These are phyloP conservation scores for Pinus albicaulis DNA, from an alignment of 75 land plant species.

Conservation along the genomic window DNA sequence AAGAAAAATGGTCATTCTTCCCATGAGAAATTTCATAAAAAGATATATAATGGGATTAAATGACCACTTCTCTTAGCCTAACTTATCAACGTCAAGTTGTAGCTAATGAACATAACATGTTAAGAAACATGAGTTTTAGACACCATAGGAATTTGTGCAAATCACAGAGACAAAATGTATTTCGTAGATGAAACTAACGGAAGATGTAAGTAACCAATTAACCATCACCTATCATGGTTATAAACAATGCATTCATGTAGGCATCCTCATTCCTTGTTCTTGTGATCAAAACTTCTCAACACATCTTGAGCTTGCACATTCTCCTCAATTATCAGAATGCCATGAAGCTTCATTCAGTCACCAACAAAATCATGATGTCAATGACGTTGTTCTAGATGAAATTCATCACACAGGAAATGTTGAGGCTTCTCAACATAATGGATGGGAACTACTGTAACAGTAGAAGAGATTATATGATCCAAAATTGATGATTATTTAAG, in stretches of 20 bases:
- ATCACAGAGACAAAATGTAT: conserved; percentile 13
- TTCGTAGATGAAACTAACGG: conserved; percentile 47
- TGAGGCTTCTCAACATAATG: too few relatives aligned
- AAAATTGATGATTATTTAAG: too few relatives aligned
- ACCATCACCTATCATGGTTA: conserved; percentile 64
- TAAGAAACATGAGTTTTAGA: too few relatives aligned
- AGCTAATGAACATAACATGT: too few relatives aligned
- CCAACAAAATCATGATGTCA: conserved; percentile 13
- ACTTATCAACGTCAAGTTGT: too few relatives aligned
- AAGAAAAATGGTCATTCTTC: too few relatives aligned
- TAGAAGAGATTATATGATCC: too few relatives aligned
- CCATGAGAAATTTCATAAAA: too few relatives aligned
- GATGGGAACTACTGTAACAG: too few relatives aligned
- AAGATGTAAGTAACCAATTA: conserved; percentile 49
- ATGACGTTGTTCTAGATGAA: conserved; percentile 58
- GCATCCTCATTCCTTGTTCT: conserved; percentile 4
- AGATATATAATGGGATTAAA: too few relatives aligned
- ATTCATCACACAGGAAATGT: conserved; percentile 19
- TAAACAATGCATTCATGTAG: conserved; percentile 14
- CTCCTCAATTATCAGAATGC: conserved; percentile 46
- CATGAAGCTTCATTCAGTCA: conserved; percentile 23
- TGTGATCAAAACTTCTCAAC: conserved; percentile 5
- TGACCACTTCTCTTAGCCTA: too few relatives aligned
- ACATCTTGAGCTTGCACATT: conserved; percentile 40
- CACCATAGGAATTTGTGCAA: too few relatives aligned